phyloP scores from a whole-genome alignment of 1,139 yeast genomes.

The Protomyces macrosporus region DNA sequence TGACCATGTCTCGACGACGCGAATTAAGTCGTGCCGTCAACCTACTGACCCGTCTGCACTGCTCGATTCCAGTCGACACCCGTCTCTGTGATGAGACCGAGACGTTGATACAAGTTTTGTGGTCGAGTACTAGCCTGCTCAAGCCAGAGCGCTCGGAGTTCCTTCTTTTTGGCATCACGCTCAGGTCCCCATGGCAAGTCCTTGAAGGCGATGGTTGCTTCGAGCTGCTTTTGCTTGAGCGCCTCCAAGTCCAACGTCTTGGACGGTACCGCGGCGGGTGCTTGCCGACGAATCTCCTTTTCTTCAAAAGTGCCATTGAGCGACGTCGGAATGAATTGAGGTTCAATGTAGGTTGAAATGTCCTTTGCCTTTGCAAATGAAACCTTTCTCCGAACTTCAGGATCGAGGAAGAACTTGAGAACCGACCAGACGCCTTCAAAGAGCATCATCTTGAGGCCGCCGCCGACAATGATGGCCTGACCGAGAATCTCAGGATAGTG shows the following conservation, averaged over 20 bases:
- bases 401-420: conserved; percentile 24
- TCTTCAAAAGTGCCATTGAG: conserved; percentile 25
- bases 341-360: conserved; percentile 12
- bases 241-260: neutral
- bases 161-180: conserved; percentile 3
- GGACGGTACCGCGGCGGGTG: conserved; percentile 7
- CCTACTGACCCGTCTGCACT: neutral
- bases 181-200: conserved; percentile 9
- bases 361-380: conserved; percentile 19
- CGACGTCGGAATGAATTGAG: conserved; percentile 23
- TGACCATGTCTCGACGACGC: no score
- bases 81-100: conserved; percentile 23
- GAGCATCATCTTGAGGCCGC: conserved; percentile 26
- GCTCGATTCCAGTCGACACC: conserved; percentile 12
- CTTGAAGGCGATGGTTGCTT: conserved; percentile 11
- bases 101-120: conserved; percentile 25
- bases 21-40: neutral
- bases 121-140: conserved; percentile 18
- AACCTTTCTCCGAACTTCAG: conserved; percentile 24
- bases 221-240: conserved; percentile 11
- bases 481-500: conserved; percentile 28
- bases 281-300: conserved; percentile 12
- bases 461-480: conserved; percentile 27
- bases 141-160: conserved; percentile 22
- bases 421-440: conserved; percentile 27